phyloP scores from a whole-genome alignment of 495 filamentous ascomycete species.

The Durotheca rogersii region DNA sequence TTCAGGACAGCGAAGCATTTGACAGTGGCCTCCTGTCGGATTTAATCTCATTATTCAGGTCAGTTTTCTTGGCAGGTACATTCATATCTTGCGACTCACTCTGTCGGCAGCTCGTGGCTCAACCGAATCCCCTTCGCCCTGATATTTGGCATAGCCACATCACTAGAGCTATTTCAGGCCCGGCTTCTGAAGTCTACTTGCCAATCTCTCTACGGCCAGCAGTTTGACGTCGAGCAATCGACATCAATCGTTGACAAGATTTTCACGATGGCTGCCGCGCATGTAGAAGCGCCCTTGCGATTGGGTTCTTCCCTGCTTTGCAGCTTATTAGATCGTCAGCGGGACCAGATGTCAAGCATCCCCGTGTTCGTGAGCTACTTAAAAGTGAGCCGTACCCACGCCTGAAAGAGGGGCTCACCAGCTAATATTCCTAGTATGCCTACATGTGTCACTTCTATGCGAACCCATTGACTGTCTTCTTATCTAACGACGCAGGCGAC shows the following conservation, averaged over 20 bases:
- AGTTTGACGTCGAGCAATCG: constrained; percentile 81
- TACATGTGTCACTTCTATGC: constrained; percentile 97
- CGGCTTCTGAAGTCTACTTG: constrained; percentile 76
- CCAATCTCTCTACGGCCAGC: constrained; percentile 67
- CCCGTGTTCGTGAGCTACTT: constrained; percentile 74
- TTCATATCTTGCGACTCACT: constrained; percentile 12
- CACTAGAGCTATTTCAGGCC: constrained; percentile 83
- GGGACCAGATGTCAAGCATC: constrained; percentile 83
- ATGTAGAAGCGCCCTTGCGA: constrained; percentile 56
- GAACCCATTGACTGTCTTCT: constrained; percentile 76
- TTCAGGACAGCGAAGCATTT: constrained; percentile 93
- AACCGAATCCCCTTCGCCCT: constrained; percentile 88
- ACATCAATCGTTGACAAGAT: constrained; percentile 75
- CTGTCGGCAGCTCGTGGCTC: constrained; percentile 66
- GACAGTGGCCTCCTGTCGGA: constrained; percentile 77
- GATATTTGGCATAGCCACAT: constrained; percentile 87
- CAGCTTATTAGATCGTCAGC: constrained; percentile 72
- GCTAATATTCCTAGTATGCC: constrained; percentile 62
- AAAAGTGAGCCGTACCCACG: constrained; percentile 58
- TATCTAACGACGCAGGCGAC: constrained; percentile 39
- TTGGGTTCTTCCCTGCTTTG: constrained; percentile 66
- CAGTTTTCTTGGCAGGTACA: constrained; percentile 22
- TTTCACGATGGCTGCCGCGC: constrained; percentile 66
- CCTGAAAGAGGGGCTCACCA: neutral
- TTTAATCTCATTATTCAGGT: constrained; percentile 76